Base-by-base conservation (phyloP, 192 early-diverging fungal species). In the Radiomyces spectabilis region DNA sequence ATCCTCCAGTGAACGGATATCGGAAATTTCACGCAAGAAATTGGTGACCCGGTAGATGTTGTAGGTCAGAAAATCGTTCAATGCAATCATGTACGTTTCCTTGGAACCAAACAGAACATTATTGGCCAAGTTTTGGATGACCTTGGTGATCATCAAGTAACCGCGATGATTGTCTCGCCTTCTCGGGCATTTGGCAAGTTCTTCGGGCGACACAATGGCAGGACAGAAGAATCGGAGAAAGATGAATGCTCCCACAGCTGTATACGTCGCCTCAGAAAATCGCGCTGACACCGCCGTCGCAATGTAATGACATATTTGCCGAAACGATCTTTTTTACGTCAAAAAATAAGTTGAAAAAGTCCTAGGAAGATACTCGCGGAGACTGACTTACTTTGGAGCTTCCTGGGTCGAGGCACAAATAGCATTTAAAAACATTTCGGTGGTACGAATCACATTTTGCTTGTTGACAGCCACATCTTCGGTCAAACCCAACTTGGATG, bases 161-260 rank as follows among this genome's bases (percentile, higher is more conserved):
- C 90, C 90, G 38, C 90, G 79, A 16, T 82, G 76, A n/a, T 91
- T 56, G 32, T 91, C 83, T 16, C 74, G 66, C n/a, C n/a, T n/a
- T n/a, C n/a, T n/a, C n/a, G n/a, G n/a, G n/a, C n/a, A n/a, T n/a
- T n/a, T n/a, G 40, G 73, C 71, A 21, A 72, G 59, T 13, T 80
- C 76, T 55, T 89, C 86, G 9, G 90, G 90, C 0, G 85, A 75
- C 16, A 91, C 86, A 55, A 93, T 92, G 16, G 85, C 83, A 4
- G 90, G 90, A 50, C 87, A 85, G 55, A 92, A 73, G 74, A 93
- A 89, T 18, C 90, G 84, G 48, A 93, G 60, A 60, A 93, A 93
- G 32, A 93, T 66, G 46, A 92, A 92, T 0, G 86, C 80, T 39
- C 90, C 89, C 1, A 93, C 86, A 43, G 88, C 89, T 10, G 81